Evolutionary conservation across 768 basidiomycete genomes (phyloP), one percentile per base, ranked within the genome.

Genomic region (Lactarius akahatsu): DNA sequence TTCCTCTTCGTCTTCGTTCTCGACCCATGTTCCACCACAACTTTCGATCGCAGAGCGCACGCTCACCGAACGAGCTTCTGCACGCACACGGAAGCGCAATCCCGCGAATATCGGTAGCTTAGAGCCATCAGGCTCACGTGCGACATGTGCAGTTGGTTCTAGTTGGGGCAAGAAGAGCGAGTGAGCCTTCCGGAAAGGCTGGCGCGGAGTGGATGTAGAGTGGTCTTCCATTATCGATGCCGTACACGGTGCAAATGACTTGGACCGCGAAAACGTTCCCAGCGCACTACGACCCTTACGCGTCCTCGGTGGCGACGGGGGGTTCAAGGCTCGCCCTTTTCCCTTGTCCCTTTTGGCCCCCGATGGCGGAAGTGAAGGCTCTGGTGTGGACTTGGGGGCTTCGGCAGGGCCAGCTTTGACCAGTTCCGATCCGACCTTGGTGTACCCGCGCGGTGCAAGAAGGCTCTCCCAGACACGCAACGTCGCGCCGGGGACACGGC

Each of bases 381-480:
- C 58, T 16, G 69, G 66, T 9, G 63, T 70, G 15, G 59, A 45
- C 4, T 67, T 50, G 47, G 47, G 13, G 10, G 32, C 5, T 52
- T 61, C 59, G 10, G 45, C 38, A 34, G 68, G 61, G 40, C 32
- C 38, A 40, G 41, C 32, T 58, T 85, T 82, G 7, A 89, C 73
- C 58, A 92, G 81, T 69, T 83, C 81, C 10, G 86, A 85, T 26
- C 79, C 80, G 23, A 82, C 76, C 62, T 90, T 75, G 68, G 86
- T 82, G 74, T 87, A 90, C 11, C 90, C 91, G 10, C 90, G 83
- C 32, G 83, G 78, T 63, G 83, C 81, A 34, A 92, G 82, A 30
- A 92, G 84, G 67, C 82, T 82, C 59, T 83, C 80, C 91, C 91
- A 92, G 9, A 92, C 80, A 65, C 86, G 85, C 50, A 89, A 79